Evolutionary conservation across 176 grass and related monocot species (phyloP).

Genomic region (Melocanna baccifera): DNA sequence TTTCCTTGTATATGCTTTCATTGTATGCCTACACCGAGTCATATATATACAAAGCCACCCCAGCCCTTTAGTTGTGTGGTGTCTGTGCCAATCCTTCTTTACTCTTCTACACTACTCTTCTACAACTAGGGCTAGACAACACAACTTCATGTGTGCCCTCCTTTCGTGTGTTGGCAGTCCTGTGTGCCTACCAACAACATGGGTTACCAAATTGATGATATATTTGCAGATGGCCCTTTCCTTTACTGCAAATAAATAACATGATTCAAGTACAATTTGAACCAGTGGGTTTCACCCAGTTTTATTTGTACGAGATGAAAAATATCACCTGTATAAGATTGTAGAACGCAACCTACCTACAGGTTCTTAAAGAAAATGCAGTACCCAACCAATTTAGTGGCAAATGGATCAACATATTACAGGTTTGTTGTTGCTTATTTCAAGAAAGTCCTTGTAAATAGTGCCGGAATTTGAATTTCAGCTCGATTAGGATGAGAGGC

Average conservation of each 20-base stretch:
- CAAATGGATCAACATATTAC: not conserved
- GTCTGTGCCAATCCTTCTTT: too few species aligned
- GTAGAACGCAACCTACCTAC: not conserved
- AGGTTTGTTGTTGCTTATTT: not conserved
- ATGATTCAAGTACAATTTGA: not conserved
- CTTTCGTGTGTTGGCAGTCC: not conserved
- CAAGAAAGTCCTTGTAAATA: not conserved
- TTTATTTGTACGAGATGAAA: constrained; percentile 1
- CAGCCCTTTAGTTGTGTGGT: too few species aligned
- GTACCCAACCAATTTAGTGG: not conserved
- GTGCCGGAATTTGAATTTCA: not conserved
- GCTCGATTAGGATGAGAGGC: not conserved
- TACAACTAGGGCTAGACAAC: not conserved
- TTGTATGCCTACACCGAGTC: too few species aligned
- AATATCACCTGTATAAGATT: not conserved
- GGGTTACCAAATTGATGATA: not conserved
- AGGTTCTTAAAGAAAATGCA: not conserved
- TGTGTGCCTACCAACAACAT: not conserved
- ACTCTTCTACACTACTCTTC: too few species aligned
- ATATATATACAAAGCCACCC: too few species aligned
- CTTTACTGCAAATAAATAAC: not conserved
- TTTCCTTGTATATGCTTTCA: too few species aligned
- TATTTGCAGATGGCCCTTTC: not conserved
- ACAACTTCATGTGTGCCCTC: not conserved
- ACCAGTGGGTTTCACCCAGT: not conserved